A percentile compares a stretch with the other conserved stretches of the same genome.
Evolutionary conservation across 805 yeast genomes (phyloP).

Genomic region (Clavispora vitiphila): DNA sequence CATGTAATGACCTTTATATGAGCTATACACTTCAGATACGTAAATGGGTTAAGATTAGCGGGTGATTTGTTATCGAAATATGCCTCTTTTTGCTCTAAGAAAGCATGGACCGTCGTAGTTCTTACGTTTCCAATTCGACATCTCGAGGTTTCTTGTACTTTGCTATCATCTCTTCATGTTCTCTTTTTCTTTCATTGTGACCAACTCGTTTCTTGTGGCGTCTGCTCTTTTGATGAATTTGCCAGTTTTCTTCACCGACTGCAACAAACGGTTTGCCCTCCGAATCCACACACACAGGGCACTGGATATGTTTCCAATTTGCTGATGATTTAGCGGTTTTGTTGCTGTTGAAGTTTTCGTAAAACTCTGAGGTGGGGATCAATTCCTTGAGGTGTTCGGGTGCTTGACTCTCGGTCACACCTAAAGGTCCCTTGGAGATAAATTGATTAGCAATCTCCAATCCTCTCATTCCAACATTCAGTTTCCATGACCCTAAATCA

Average conservation of each 20-base stretch:
- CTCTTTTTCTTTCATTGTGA: conserved; percentile 46
- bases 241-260: conserved; percentile 71
- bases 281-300: conserved; percentile 60
- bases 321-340: conserved; percentile 24
- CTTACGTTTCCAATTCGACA: neutral
- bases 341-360: conserved; percentile 32
- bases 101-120: too few species aligned
- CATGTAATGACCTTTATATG: too few species aligned
- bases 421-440: conserved; percentile 21
- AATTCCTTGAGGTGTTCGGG: conserved; percentile 22
- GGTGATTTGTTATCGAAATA: too few species aligned
- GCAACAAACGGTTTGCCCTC: conserved; percentile 54
- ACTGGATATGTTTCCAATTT: conserved; percentile 64
- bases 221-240: conserved; percentile 60
- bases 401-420: conserved; percentile 22
- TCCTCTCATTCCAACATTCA: conserved; percentile 54
- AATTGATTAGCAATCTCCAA: conserved; percentile 39
- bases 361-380: conserved; percentile 22
- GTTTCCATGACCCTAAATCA: conserved; percentile 57
- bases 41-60: too few species aligned
- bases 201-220: conserved; percentile 57
- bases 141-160: conserved; percentile 15
- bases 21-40: too few species aligned
- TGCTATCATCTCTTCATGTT: conserved; percentile 42
- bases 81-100: too few species aligned